Conservation (phyloP, 2,329 filamentous ascomycete species). For the Zasmidium cellare region DNA sequence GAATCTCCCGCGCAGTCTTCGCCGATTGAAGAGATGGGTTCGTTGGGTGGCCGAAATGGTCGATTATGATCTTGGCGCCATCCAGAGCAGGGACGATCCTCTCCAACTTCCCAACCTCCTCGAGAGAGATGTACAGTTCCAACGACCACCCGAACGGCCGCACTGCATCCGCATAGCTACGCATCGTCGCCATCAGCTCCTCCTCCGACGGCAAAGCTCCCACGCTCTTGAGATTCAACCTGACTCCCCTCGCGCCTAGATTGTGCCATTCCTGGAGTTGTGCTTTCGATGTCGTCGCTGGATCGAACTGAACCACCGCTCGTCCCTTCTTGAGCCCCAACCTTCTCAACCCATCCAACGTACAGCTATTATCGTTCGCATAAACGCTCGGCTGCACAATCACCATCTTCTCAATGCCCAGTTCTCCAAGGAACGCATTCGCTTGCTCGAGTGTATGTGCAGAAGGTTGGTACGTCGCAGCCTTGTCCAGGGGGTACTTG, state of each 20-base stretch:
- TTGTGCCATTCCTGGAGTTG: conserved; percentile 56
- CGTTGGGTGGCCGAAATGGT: conserved; percentile 55
- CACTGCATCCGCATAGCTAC: conserved; percentile 53
- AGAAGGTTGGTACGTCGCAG: conserved; percentile 54
- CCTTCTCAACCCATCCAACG: conserved; percentile 54
- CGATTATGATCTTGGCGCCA: conserved; percentile 55
- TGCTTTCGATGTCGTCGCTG: conserved; percentile 37
- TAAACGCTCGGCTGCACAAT: conserved; percentile 63
- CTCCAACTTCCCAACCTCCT: conserved; percentile 51
- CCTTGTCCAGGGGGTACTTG: conserved; percentile 48
- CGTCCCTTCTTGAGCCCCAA: conserved; percentile 54
- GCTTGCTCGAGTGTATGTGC: conserved; percentile 54
- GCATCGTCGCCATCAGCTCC: conserved; percentile 46
- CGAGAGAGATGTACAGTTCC: conserved; percentile 59
- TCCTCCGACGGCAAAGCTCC: conserved; percentile 39
- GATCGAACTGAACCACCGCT: conserved; percentile 59
- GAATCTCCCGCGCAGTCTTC: conserved; percentile 42
- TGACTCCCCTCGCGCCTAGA: conserved; percentile 59
- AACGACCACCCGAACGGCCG: conserved; percentile 57
- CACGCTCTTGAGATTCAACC: conserved; percentile 60
- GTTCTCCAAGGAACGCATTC: conserved; percentile 49
- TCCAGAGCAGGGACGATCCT: conserved; percentile 48
- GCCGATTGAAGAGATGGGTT: conserved; percentile 29
- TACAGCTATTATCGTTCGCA: conserved; percentile 59
- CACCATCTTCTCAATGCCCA: conserved; percentile 58